phyloP scores from a whole-genome alignment of 129 eudicot species.

The Logfia minima region DNA sequence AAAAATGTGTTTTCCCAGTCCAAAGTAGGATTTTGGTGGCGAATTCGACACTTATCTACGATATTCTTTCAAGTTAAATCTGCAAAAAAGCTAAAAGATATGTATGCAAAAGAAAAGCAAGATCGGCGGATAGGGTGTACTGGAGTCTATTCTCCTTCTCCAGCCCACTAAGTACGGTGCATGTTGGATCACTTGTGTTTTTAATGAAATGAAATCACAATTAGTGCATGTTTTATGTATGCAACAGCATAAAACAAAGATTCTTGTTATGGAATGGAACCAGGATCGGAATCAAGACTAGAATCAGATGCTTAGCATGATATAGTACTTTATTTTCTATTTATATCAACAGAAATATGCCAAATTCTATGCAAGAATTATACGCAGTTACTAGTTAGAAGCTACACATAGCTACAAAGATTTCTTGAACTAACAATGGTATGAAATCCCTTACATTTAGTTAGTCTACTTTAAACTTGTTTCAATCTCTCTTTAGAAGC shows the following conservation, averaged over 20 bases:
- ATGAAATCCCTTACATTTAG: neutral
- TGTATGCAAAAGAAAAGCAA: conserved; percentile 16
- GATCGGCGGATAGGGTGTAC: neutral
- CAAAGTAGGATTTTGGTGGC: too few species aligned
- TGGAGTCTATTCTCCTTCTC: neutral
- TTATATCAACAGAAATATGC: neutral
- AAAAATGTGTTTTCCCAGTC: neutral
- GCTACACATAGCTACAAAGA: neutral
- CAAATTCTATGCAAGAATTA: neutral
- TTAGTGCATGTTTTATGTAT: conserved; percentile 4
- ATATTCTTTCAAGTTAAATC: neutral
- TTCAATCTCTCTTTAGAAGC: neutral
- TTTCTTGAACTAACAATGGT: conserved; percentile 2
- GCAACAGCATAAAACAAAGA: neutral
- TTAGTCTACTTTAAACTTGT: neutral
- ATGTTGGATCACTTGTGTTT: neutral
- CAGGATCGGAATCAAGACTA: too few species aligned
- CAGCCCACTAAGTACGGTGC: conserved; percentile 4
- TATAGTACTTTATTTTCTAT: conserved; percentile 3
- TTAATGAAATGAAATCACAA: neutral
- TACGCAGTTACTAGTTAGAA: neutral
- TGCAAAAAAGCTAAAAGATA: neutral
- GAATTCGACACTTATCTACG: neutral
- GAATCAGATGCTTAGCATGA: conserved; percentile 7
- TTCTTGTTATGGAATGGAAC: neutral